Percentiles rank a stretch among this genome's conserved stretches.
phyloP scores from a whole-genome alignment of 2,329 filamentous ascomycete genomes.

The Scortechinia acanthostroma region DNA sequence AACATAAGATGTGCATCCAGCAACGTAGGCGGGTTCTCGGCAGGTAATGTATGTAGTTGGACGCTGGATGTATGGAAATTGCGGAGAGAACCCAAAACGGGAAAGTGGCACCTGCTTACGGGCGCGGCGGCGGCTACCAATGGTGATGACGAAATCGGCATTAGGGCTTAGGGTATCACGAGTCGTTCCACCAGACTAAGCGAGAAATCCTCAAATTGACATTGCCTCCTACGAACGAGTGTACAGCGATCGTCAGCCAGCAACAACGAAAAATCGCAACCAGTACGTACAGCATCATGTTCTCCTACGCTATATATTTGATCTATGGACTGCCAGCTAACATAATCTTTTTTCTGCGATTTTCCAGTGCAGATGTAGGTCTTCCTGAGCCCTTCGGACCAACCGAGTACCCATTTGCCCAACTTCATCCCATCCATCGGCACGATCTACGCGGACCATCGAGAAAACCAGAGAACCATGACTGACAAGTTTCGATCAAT shows the following conservation, averaged over 20 bases:
- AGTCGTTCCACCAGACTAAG: neutral
- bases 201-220: slow-evolving; percentile 2
- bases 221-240: neutral
- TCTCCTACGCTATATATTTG: neutral
- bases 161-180: slow-evolving; percentile 3
- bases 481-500: slow-evolving; percentile 9
- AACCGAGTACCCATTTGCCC: neutral
- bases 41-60: too few species aligned
- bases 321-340: neutral
- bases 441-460: neutral
- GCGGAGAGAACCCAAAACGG: too few species aligned
- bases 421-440: too few species aligned
- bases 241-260: neutral
- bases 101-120: neutral
- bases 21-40: too few species aligned
- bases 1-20: too few species aligned
- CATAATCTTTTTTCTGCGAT: neutral
- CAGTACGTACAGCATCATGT: neutral
- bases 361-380: slow-evolving; percentile 3
- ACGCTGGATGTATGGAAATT: neutral
- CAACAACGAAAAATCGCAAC: slow-evolving; percentile 3
- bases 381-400: neutral
- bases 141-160: neutral
- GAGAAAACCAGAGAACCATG: neutral
- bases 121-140: too few species aligned